phyloP scores from a whole-genome alignment of 2,329 filamentous ascomycete genomes.

The Xylaria sp. region DNA sequence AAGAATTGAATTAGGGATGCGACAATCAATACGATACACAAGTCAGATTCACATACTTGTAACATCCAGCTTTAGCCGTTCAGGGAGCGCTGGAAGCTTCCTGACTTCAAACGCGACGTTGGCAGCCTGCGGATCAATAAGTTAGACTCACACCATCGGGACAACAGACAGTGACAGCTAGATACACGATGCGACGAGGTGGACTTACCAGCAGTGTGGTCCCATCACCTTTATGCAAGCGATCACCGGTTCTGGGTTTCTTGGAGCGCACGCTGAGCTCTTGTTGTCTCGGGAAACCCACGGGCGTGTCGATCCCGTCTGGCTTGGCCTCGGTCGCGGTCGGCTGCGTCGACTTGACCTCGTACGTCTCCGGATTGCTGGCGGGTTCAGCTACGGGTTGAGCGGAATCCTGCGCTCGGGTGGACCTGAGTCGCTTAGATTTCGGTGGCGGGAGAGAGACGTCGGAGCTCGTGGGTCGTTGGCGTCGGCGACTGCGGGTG shows the following conservation, averaged over 20 bases:
- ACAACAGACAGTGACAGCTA: background rate
- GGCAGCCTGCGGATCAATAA: constrained; percentile 55
- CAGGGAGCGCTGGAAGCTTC: constrained; percentile 76
- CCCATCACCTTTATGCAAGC: constrained; percentile 61
- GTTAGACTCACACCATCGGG: background rate
- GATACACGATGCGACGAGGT: background rate
- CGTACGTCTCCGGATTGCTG: constrained; percentile 47
- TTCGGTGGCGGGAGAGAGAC: constrained; percentile 53
- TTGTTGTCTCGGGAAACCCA: constrained; percentile 35
- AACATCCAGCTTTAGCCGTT: constrained; percentile 63
- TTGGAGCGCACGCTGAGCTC: constrained; percentile 58
- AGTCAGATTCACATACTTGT: constrained; percentile 48
- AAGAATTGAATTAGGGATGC: constrained; percentile 22
- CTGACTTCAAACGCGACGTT: constrained; percentile 81
- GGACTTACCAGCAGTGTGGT: constrained; percentile 58
- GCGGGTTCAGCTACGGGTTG: constrained; percentile 52
- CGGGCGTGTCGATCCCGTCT: constrained; percentile 42
- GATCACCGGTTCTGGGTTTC: constrained; percentile 57
- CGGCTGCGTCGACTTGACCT: constrained; percentile 51
- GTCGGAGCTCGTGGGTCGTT: constrained; percentile 54
- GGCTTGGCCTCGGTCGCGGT: constrained; percentile 41
- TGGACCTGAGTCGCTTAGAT: constrained; percentile 56
- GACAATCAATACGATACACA: background rate
- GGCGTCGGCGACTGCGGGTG: constrained; percentile 56
- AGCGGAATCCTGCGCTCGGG: constrained; percentile 43